Evolutionary conservation across 129 eudicot species (phyloP), one percentile per base, ranked within the genome.

Genomic region (Helichrysum umbraculigerum): DNA sequence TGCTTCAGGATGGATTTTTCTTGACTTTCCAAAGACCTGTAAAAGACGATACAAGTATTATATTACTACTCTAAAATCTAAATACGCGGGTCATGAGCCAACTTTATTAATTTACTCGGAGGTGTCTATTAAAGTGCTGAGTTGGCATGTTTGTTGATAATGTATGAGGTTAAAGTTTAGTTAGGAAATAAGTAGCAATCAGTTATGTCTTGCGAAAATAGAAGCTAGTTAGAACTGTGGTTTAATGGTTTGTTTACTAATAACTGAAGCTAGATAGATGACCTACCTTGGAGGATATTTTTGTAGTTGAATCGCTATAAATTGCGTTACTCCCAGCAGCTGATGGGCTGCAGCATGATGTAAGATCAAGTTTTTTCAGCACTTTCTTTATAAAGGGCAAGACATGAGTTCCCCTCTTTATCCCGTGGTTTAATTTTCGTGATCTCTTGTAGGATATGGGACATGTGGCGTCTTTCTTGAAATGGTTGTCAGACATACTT

Each of bases 231-330:
- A 65, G 44, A 14, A 16, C 7, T 17, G 12, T 64, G 6, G 9
- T 39, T 9, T 34, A 21, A 20, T 61, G 6, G 14, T 22, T 61
- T 29, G 22, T 61, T 61, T 14, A 25, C 2, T 54, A 35, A 9
- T 21, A 72, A 80, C 28, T 33, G 39, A 47, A 66, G 41, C 63
- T 68, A 7, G 56, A 50, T n/a, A 25, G 77, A 58, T 68, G 68
- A 78, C 86, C 70, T 58, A 90, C 98, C 96, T 90, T 90, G 2
- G 87, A 79, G 78, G 87, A 79, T 69, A 78, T 92, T 76, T 60
- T 85, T 82, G 78, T 75, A 20, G 78, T 78, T 56, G 86, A 37
- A 71, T 71, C 81, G 68, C 87, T 41, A 76, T 52, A 52, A 70
- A 72, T 65, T 37, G 75, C 83, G 29, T 78, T 72, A 66, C 52